A percentile compares a stretch with the other conserved stretches of the same genome.
Conservation (phyloP, 148 eudicot genomes). For the Vaccinium myrtillus region DNA sequence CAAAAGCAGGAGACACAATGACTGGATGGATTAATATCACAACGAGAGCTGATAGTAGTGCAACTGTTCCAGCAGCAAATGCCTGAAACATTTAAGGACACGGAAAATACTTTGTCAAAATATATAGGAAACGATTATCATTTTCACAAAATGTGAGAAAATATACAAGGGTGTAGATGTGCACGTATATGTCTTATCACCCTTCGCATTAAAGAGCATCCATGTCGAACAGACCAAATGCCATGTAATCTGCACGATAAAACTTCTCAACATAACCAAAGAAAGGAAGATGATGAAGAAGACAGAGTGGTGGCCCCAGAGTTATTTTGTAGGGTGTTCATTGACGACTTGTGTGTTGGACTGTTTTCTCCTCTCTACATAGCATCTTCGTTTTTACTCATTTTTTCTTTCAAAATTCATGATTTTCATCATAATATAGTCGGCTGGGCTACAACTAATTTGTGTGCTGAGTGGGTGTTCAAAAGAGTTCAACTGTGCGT, state of each 20-base stretch:
- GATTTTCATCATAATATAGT: too few species aligned
- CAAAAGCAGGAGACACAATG: conserved; percentile 73
- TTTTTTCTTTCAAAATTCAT: too few species aligned
- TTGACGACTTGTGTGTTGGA: too few species aligned
- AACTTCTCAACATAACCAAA: neutral
- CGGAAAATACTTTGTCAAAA: neutral
- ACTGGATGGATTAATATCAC: conserved; percentile 48
- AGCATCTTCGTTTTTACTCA: too few species aligned
- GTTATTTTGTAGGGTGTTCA: too few species aligned
- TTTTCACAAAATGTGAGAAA: neutral
- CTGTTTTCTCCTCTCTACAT: too few species aligned
- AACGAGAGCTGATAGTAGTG: conserved; percentile 51
- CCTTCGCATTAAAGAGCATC: neutral
- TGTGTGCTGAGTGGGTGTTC: too few species aligned
- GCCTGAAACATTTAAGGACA: conserved; percentile 43
- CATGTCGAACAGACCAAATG: neutral
- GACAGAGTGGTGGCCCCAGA: too few species aligned
- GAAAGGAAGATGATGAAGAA: neutral
- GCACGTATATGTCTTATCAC: neutral
- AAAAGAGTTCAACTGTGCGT: too few species aligned
- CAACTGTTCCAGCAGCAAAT: conserved; percentile 47
- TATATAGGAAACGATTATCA: neutral
- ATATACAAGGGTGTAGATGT: neutral
- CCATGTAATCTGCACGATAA: neutral
- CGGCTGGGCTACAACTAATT: too few species aligned